Evolutionary conservation across 176 grass and related monocot genomes (phyloP), one percentile per base, ranked within the genome.

Genomic region (Chrysopogon serrulatus): DNA sequence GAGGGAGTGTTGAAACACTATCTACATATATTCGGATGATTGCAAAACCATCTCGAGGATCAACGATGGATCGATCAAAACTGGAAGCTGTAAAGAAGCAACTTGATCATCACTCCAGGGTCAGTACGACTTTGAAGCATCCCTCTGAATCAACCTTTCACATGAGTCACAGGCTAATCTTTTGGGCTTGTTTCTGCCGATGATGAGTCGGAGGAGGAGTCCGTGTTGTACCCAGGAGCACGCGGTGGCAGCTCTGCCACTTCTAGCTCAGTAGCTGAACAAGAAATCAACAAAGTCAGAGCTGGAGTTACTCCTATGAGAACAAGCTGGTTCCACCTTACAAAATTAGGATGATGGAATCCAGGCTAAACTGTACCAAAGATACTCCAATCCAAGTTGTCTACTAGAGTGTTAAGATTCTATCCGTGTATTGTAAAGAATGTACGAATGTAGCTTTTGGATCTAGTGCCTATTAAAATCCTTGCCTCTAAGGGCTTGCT

Each of bases 251-350:
- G 40, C 10, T 90, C 88, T 18, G 65, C 26, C 43, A 16, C 85
- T 21, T 91, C 89, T 77, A 84, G 76, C 33, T 53, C 59, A 83
- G 39, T 83, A 84, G 14, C 89, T 91, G 81, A 74, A 65, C 41
- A 77, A 59, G 21, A 87, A 53, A 28, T 32, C 16, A 84, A 51
- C 28, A 67, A 26, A 27, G 37, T 83, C 28, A 77, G 15, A 78
- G 8, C 27, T 54, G 26, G 10, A 53, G 62, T 5, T 49, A 33
- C 9, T 47, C 26, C 33, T 59, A n/a, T 12, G 48, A 65, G 31
- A 61, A 32, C 24, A 80, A 32, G 77, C 47, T 23, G 23, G 30
- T 57, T 82, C 17, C 71, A 36, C 28, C 37, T 76, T 49, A 61
- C 36, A 77, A 70, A 76, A 71, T 24, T 24, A 71, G 48, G 18